Evolutionary conservation across 2,329 filamentous ascomycete genomes (phyloP).

Genomic region (Hymenoscyphus salicellus): DNA sequence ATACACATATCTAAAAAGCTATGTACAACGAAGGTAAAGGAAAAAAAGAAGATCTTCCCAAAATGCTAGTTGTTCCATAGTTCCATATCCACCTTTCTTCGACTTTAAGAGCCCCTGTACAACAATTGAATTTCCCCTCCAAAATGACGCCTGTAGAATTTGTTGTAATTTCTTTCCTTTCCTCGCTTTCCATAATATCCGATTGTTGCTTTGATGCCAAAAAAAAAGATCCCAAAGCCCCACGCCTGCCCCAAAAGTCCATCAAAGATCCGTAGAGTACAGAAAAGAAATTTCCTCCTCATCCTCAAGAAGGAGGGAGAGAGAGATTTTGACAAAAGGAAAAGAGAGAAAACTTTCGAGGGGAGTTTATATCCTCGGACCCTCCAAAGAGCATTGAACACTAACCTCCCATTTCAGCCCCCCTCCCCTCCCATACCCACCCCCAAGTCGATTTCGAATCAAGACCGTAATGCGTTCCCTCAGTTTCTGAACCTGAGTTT

Average conservation of each 20-base stretch:
- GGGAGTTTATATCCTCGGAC: background rate
- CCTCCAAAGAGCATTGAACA: conserved; percentile 59
- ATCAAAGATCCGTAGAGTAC: background rate
- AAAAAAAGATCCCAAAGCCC: background rate
- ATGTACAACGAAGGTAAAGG: too few relatives aligned
- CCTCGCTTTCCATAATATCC: background rate
- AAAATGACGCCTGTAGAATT: background rate
- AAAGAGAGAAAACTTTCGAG: too few relatives aligned
- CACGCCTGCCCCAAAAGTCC: background rate
- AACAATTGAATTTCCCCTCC: background rate
- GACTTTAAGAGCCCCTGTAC: too few relatives aligned
- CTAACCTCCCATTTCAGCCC: conserved; percentile 91
- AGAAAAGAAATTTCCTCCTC: background rate
- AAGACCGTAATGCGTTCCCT: conserved; percentile 73
- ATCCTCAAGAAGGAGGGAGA: background rate
- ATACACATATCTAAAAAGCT: too few relatives aligned
- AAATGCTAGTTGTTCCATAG: background rate
- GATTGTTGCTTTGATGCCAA: background rate
- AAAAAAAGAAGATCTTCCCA: too few relatives aligned
- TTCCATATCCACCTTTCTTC: background rate
- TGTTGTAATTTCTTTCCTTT: background rate
- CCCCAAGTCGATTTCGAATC: conserved; percentile 81
- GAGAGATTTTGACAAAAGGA: too few relatives aligned
- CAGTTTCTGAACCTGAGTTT: conserved; percentile 68
- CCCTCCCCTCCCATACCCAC: conserved; percentile 76